Evolutionary conservation across 768 basidiomycete species (phyloP).

Genomic region (Boletus huronensis): DNA sequence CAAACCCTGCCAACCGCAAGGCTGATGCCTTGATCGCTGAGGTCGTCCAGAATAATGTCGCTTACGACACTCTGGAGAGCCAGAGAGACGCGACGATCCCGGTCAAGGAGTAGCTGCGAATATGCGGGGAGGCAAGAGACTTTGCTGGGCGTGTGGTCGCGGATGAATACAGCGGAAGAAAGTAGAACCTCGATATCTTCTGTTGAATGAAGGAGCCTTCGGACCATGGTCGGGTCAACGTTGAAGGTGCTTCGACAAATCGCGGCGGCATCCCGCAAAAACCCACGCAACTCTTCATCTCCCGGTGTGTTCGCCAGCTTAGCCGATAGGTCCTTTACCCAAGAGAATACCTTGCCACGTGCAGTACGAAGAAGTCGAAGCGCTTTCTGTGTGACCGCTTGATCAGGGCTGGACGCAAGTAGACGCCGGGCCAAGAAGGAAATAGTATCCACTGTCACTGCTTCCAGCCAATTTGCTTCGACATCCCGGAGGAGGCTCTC

Average conservation of each 20-base stretch:
- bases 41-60: not conserved
- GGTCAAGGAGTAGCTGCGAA: slow-evolving; percentile 23
- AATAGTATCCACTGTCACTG: slow-evolving; percentile 31
- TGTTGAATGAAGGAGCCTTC: slow-evolving; percentile 14
- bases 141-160: slow-evolving; percentile 23
- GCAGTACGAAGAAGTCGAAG: slow-evolving; percentile 30
- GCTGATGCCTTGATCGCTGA: slow-evolving; percentile 12
- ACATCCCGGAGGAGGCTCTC: slow-evolving; percentile 34
- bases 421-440: slow-evolving; percentile 36
- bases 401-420: slow-evolving; percentile 24
- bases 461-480: slow-evolving; percentile 41
- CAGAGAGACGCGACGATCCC: slow-evolving; percentile 31
- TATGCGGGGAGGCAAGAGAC: not conserved
- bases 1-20: slow-evolving; percentile 20
- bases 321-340: slow-evolving; percentile 35
- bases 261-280: slow-evolving; percentile 36
- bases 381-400: slow-evolving; percentile 12
- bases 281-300: slow-evolving; percentile 18
- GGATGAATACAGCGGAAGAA: slow-evolving; percentile 25
- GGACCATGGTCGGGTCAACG: slow-evolving; percentile 13
- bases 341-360: slow-evolving; percentile 33
- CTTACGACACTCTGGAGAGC: slow-evolving; percentile 16
- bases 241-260: slow-evolving; percentile 38
- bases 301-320: slow-evolving; percentile 16
- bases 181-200: slow-evolving; percentile 26